Base-by-base conservation (phyloP, 805 yeast species). In the Pichia membranifaciens region DNA sequence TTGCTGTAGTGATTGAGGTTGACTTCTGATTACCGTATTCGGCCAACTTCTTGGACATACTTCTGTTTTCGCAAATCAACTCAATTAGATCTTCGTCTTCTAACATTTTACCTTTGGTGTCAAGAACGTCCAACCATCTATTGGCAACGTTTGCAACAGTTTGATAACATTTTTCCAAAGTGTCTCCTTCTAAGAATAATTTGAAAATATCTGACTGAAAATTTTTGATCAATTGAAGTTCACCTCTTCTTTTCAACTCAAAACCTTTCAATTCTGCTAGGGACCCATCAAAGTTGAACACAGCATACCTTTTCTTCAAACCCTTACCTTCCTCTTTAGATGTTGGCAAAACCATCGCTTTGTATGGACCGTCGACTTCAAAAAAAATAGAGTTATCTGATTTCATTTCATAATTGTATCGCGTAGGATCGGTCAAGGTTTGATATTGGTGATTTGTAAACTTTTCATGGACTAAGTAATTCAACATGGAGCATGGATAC, bases 331-430 rank as follows among this genome's bases (percentile, higher is more conserved):
- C 98, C 62, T 93, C 99, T 54, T 88, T 87, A 0, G 98, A 91
- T 0, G 98, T 89, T 4, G 99, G 99, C 44, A 93, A 73, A 48
- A 93, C 79, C 99, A 93, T 93, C 0, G 99, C 99, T 58, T 81
- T 85, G 62, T 93, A 93, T 1, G 99, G 99, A 10, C 99, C 99
- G 70, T 93, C 99, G 17, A 95, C 96, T 63, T 93, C 99, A 56
- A 93, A 93, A 68, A 91, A 91, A 66, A 93, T 93, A 15, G 96
- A 85, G 65, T 93, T 93, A 59, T 93, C 99, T 18, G 91, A 81
- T 42, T 76, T 76, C 0, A 89, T 84, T 47, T 82, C 80, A 66
- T 91, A 93, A 55, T 76, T 78, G 60, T 79, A 75, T 17, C 70
- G 74, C 1, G 72, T 74, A 0, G 87, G 81, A 60, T 91, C 96